Evolutionary conservation across 2,329 filamentous ascomycete genomes (phyloP), one percentile per base, ranked within the genome.

Genomic region (Metarhizium brunneum): DNA sequence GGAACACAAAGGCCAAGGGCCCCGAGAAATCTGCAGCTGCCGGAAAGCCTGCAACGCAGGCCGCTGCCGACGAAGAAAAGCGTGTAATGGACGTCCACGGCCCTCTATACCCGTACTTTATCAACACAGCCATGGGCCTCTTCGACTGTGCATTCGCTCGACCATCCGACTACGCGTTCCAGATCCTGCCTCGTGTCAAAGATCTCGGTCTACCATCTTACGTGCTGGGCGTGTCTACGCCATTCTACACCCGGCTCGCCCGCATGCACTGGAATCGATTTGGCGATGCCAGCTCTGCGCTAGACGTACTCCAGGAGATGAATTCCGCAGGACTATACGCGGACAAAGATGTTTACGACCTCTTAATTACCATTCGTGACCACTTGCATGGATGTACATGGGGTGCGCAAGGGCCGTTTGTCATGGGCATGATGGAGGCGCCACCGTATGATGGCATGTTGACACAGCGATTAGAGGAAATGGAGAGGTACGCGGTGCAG

Each of bases 161-260:
- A 11, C 71, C 81, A 0, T 90, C 87, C 1, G 74, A 78, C 0
- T 73, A 87, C 0, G 74, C 77, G 0, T 76, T 87, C 48, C 76
- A 77, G 48, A 69, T 91, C 30, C 73, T 92, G 0, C 86, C 87
- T 0, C 79, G 80, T 7, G 73, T 91, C 62, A 88, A 87, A 65
- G 75, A 78, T 48, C 75, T 89, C 0, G 87, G 88, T 2, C 77
- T 87, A 1, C 79, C 82, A 1, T 86, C 86, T 0, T 89, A 86
- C 64, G 83, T 89, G 6, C 77, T 92, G 0, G 88, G 87, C 50
- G 85, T 82, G 6, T 84, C 84, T 18, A 87, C 86, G 0, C 73
- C 79, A 0, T 81, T 92, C 47, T 92, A 88, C 73, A 85, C 87
- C 64, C 76, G 82, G 51, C 76, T 90, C 38, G 75, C 89, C 29